Evolutionary conservation across 805 yeast genomes (phyloP), one percentile per base, ranked within the genome.

Genomic region (Nematodospora valgi): DNA sequence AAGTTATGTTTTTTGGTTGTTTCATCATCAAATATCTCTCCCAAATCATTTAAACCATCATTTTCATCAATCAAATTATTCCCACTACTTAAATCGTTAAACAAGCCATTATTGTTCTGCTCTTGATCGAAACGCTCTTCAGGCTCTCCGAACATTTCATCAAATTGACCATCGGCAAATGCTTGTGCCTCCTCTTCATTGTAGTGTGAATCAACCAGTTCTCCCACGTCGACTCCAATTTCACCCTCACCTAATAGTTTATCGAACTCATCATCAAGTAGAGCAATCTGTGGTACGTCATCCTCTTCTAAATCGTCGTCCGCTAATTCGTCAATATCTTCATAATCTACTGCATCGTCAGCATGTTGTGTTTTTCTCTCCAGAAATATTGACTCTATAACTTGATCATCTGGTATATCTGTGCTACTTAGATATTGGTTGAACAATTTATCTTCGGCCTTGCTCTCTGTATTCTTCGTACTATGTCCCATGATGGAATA

Each of bases 311-410:
- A 49, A 37, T 86, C 95, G 30, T 47, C 52, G 16, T 89, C 97
- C 0, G 97, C 97, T 32, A 89, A 65, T 57, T 89, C 97, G 46
- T 89, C 97, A 50, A 86, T 94, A 54, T 86, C 96, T 51, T 86
- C 96, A 54, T 85, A 91, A 58, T 91, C 98, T 21, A 88, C 68
- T 7, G 98, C 98, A 56, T 89, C 91, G 5, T 78, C 96, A 1
- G 93, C 89, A 58, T 89, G 98, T 36, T 73, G 71, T 2, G 85
- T 64, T 23, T 49, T 48, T 19, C 54, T 44, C 23, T 59, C 64
- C 36, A 40, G 45, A 42, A 64, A 67, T 28, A 67, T 67, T 20
- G 62, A 58, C 34, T 63, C 66, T 10, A 67, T 61, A 21, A 58
- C 56, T 32, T 54, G 55, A 30, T 61, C 70, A 34, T 60, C 66